Percentiles rank a stretch among this genome's conserved stretches.
These are phyloP conservation scores for Stentor coeruleus DNA, from an alignment of 73 alveolate species.

Conservation along the genomic window DNA sequence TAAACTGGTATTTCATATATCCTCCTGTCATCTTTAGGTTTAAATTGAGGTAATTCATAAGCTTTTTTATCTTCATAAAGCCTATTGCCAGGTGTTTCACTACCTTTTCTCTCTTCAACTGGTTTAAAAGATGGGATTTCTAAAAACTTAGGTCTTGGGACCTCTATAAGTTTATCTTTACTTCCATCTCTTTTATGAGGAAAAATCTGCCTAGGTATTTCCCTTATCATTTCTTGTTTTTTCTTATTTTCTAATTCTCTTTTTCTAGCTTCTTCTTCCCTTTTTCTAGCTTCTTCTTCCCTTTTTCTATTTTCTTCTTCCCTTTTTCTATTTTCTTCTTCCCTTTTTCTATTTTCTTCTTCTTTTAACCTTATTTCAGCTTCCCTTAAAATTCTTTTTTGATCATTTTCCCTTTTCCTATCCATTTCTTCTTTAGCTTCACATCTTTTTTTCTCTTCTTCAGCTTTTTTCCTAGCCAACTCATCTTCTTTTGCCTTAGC, in stretches of 20 bases:
- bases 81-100: no score
- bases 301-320: background rate
- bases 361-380: background rate
- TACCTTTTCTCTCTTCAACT: background rate
- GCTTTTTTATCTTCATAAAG: no score
- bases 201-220: no score
- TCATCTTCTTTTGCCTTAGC: background rate
- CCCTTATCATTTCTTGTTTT: no score
- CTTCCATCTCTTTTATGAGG: background rate
- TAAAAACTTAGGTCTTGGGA: background rate
- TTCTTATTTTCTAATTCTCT: no score
- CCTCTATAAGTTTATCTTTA: background rate
- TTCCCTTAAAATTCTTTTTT: background rate
- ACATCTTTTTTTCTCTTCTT: no score
- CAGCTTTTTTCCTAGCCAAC: background rate
- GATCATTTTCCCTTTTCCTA: background rate
- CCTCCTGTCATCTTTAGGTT: no score
- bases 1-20: no score
- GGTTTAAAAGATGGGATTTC: background rate
- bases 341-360: background rate
- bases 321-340: slow-evolving; percentile 12
- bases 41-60: no score
- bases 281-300: no score
- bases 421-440: no score
- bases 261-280: no score